These are phyloP conservation scores for Mucor racemosus DNA, from an alignment of 371 early-diverging fungal species.

Conservation along the genomic window DNA sequence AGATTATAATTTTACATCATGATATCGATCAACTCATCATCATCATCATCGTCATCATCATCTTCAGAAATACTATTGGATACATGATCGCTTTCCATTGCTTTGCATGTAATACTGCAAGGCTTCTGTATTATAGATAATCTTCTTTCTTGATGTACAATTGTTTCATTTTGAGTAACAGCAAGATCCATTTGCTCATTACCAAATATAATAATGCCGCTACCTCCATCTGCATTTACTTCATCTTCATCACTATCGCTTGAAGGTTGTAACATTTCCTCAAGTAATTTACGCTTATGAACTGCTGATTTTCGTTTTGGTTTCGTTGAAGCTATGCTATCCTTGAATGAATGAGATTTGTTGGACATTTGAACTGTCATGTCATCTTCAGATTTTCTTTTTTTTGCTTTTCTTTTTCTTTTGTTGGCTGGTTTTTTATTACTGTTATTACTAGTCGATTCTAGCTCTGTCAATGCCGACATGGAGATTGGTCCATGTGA, in stretches of 20 bases:
- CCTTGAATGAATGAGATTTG: background rate
- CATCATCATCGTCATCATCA: slow-evolving; percentile 20
- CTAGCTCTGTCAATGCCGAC: slow-evolving; percentile 19
- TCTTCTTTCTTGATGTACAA: slow-evolving; percentile 24
- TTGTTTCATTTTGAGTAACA: slow-evolving; percentile 37
- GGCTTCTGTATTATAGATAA: background rate
- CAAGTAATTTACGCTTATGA: slow-evolving; percentile 29
- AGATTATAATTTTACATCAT: slow-evolving; percentile 24
- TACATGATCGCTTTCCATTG: slow-evolving; percentile 1
- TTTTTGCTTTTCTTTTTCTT: background rate
- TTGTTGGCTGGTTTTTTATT: background rate
- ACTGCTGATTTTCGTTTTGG: slow-evolving; percentile 26
- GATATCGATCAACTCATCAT: slow-evolving; percentile 42
- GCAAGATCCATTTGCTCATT: slow-evolving; percentile 30
- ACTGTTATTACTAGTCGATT: slow-evolving; percentile 13
- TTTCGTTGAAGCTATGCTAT: slow-evolving; percentile 16
- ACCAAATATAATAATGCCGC: slow-evolving; percentile 25
- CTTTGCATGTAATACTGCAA: background rate
- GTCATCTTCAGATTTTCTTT: slow-evolving; percentile 5
- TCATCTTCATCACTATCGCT: slow-evolving; percentile 21
- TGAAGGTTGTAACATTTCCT: slow-evolving; percentile 29
- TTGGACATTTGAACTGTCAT: slow-evolving; percentile 6
- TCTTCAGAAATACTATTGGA: slow-evolving; percentile 4
- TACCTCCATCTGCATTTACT: slow-evolving; percentile 9
- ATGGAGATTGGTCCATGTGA: slow-evolving; percentile 26